phyloP scores from a whole-genome alignment of 192 early-diverging fungal species.

The Gonapodya sp. region DNA sequence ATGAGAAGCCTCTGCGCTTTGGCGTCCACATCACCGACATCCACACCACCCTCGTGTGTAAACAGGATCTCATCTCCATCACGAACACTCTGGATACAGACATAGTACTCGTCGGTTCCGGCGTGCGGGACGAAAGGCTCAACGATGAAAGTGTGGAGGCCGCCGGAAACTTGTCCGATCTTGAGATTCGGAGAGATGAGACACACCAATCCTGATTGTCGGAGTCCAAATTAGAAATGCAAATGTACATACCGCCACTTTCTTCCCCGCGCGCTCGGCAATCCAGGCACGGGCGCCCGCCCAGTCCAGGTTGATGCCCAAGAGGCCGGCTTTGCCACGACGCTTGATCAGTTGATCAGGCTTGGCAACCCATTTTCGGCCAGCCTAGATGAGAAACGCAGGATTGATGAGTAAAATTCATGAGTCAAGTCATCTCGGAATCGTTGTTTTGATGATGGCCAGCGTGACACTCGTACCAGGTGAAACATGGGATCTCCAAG shows the following conservation, averaged over 20 bases:
- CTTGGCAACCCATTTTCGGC: slow-evolving; percentile 83
- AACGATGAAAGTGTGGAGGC: slow-evolving; percentile 88
- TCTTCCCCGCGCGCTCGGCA: slow-evolving; percentile 74
- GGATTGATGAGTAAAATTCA: not conserved
- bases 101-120: slow-evolving; percentile 87
- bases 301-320: slow-evolving; percentile 90
- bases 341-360: slow-evolving; percentile 98
- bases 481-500: no score
- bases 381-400: slow-evolving; percentile 56
- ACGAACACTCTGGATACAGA: slow-evolving; percentile 91
- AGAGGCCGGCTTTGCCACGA: slow-evolving; percentile 89
- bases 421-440: no score
- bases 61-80: slow-evolving; percentile 95
- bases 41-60: slow-evolving; percentile 97
- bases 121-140: slow-evolving; percentile 93
- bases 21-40: slow-evolving; percentile 96
- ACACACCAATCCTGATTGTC: not conserved
- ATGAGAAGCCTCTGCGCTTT: slow-evolving; percentile 84
- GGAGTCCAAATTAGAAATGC: no score
- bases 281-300: slow-evolving; percentile 80
- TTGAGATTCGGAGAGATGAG: slow-evolving; percentile 15
- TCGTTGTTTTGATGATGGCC: no score
- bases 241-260: slow-evolving; percentile 50
- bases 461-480: no score
- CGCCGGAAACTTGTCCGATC: slow-evolving; percentile 74